Evolutionary conservation across 176 grass and related monocot species (phyloP), one percentile per base, ranked within the genome.

Genomic region (Melocanna baccifera): DNA sequence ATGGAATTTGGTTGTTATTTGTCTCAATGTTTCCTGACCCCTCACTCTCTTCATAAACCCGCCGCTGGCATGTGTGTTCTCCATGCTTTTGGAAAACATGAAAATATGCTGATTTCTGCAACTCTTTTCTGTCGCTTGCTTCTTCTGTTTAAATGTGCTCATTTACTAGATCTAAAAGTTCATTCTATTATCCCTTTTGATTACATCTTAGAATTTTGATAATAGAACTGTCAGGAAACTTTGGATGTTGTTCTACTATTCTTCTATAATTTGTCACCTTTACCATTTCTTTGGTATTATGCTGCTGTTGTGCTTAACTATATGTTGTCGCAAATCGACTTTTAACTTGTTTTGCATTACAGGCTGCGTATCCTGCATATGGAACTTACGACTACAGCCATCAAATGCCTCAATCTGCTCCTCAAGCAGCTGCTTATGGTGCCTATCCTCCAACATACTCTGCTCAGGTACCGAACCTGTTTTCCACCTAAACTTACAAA

Each of bases 401-500:
- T 46, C 92, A 94, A 89, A 72, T 94, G 80, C 83, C 86, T 9
- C 84, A 86, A 47, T 84, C 89, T 64, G 94, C 91, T 86, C 74
- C 92, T 86, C 89, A 91, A 71, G 72, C 80, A 55, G 88, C 90
- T 84, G 85, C 90, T 30, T 91, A 93, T 67, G 83, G 86, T 71
- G 86, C 84, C 37, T 97, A 94, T 85, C 86, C 95, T 86, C 81
- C 90, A 66, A 45, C 92, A 42, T 97, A 97, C 83, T 63, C 88
- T 29, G 73, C 88, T 25, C 90, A 97, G 92, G 95, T 97, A 86
- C 48, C 14, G 12, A 58, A 51, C 62, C 19, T 84, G 22, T 26
- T 83, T 82, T 73, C 3, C 47, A 13, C 43, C 30, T 48, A 76
- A 42, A 67, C 75, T 75, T 79, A 26, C 67, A 62, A 52, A 68